Conservation (phyloP, 306 rosid species). For the Rosa multiflora region DNA sequence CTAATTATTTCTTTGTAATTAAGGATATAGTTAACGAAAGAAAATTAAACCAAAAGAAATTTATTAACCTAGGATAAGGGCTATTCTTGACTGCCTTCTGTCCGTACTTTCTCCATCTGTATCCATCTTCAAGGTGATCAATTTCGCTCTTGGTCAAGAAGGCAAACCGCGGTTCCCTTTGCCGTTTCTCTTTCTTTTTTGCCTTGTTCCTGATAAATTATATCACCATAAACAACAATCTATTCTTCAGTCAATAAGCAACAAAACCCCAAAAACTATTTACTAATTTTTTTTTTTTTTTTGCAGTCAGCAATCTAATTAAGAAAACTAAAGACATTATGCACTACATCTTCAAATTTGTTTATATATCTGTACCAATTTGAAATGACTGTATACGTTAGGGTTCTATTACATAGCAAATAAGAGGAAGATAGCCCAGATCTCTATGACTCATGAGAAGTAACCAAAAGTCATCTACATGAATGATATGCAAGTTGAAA, state of each 20-base stretch:
- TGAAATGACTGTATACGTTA: neutral
- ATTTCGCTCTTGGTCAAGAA: slow-evolving; percentile 90
- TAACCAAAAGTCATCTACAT: neutral
- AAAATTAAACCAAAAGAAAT: neutral
- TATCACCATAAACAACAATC: slow-evolving; percentile 22
- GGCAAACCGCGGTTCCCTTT: slow-evolving; percentile 73
- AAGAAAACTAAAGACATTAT: neutral
- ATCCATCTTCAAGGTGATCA: slow-evolving; percentile 94
- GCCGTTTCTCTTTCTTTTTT: slow-evolving; percentile 79
- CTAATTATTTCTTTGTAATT: neutral
- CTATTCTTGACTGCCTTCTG: slow-evolving; percentile 96
- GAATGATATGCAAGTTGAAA: neutral
- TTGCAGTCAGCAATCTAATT: neutral
- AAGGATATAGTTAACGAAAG: neutral
- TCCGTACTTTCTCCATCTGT: slow-evolving; percentile 95
- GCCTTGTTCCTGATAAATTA: slow-evolving; percentile 44
- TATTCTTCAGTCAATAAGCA: neutral
- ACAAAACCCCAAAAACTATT: slow-evolving; percentile 10
- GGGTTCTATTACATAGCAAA: slow-evolving; percentile 1
- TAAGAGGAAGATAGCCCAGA: neutral
- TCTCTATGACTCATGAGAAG: neutral
- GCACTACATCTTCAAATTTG: neutral
- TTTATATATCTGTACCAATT: neutral
- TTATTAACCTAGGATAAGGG: slow-evolving; percentile 76
- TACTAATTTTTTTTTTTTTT: slow-evolving; percentile 6